phyloP scores from a whole-genome alignment of 2,329 filamentous ascomycete species.

The Parasarocladium wereldwijsianum region DNA sequence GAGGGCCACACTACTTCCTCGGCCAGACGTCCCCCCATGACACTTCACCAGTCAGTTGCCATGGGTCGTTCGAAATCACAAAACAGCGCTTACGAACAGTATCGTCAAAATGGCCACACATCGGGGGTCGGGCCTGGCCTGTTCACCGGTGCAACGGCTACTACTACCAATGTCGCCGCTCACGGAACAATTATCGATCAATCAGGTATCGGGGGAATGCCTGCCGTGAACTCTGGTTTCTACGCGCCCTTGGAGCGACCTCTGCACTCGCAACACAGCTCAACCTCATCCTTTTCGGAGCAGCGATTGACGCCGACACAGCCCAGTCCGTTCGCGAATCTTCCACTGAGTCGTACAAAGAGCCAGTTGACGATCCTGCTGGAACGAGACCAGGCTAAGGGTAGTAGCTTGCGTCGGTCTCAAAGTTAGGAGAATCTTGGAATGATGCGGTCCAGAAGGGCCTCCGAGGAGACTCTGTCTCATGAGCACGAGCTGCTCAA shows the following conservation, averaged over 20 bases:
- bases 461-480: too few species aligned
- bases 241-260: slow-evolving; percentile 11
- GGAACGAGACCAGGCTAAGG: too few species aligned
- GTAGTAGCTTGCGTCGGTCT: too few species aligned
- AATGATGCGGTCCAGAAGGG: too few species aligned
- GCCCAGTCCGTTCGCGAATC: slow-evolving; percentile 26
- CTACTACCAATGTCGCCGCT: slow-evolving; percentile 25
- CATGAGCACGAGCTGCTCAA: too few species aligned
- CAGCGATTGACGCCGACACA: slow-evolving; percentile 33
- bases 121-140: slow-evolving; percentile 8
- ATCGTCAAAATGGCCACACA: slow-evolving; percentile 8
- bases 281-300: slow-evolving; percentile 15
- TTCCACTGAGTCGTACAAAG: slow-evolving; percentile 41
- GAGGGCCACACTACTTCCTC: too few species aligned
- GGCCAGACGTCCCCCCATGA: too few species aligned
- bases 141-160: slow-evolving; percentile 21
- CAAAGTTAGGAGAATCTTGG: too few species aligned
- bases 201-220: slow-evolving; percentile 16
- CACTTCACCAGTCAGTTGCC: too few species aligned
- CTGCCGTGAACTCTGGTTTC: slow-evolving; percentile 10
- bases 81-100: slow-evolving; percentile 14
- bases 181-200: slow-evolving; percentile 29
- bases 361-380: slow-evolving; percentile 44
- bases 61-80: slow-evolving; percentile 19
- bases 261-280: slow-evolving; percentile 9